Conservation (phyloP, 2,329 filamentous ascomycete genomes). For the Orbilia ellipsospora region DNA sequence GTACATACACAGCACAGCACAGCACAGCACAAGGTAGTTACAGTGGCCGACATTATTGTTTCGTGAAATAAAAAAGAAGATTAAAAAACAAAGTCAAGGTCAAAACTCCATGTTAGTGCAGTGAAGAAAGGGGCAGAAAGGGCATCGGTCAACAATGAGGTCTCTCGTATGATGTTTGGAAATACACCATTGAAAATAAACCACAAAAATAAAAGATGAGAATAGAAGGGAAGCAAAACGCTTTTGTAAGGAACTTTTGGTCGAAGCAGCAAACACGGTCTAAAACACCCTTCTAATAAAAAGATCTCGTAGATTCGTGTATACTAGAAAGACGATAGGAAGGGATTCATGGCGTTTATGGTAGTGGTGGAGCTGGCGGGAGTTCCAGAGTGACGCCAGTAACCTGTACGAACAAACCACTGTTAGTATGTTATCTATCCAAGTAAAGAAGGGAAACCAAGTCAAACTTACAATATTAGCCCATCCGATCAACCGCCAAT, state of each 20-base stretch:
- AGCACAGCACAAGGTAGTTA: too few species aligned
- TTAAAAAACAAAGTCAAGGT: slow-evolving; percentile 9
- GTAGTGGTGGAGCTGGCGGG: slow-evolving; percentile 42
- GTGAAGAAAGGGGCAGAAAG: slow-evolving; percentile 4
- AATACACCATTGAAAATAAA: background rate
- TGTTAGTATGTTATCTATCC: slow-evolving; percentile 11
- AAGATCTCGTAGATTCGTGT: background rate
- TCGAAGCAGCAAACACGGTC: background rate
- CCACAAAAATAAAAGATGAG: background rate
- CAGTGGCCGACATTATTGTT: too few species aligned
- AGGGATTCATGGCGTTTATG: background rate
- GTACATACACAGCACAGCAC: too few species aligned
- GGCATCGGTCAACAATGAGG: slow-evolving; percentile 39
- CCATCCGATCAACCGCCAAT: slow-evolving; percentile 96
- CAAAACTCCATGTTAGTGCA: slow-evolving; percentile 52
- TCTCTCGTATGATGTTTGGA: slow-evolving; percentile 19
- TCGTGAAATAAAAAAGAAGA: background rate
- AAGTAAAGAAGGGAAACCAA: background rate
- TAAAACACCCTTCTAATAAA: too few species aligned
- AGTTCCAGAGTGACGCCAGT: slow-evolving; percentile 51
- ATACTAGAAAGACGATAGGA: background rate
- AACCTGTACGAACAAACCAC: slow-evolving; percentile 10
- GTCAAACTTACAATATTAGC: slow-evolving; percentile 73
- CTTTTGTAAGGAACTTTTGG: slow-evolving; percentile 42
- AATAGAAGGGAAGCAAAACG: slow-evolving; percentile 8